Percentiles rank a stretch among this genome's conserved stretches.
These are phyloP conservation scores for Amanita fuliginea DNA, from an alignment of 768 basidiomycete species.

Conservation along the genomic window DNA sequence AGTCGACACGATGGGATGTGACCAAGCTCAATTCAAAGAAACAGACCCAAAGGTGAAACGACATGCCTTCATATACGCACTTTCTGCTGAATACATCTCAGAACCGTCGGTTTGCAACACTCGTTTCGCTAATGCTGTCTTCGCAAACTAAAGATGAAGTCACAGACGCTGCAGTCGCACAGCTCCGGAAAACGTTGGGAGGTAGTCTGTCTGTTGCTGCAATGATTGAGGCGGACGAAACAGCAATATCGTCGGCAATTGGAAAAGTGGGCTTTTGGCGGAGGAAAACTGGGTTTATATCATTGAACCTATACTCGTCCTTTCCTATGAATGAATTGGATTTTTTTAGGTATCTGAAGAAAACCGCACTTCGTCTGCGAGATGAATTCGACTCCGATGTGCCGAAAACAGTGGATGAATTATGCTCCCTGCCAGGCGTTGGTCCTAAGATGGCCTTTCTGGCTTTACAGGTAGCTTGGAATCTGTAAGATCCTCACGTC, in stretches of 20 bases:
- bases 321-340: neutral
- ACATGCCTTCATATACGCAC: neutral
- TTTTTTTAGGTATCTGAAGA: constrained; percentile 53
- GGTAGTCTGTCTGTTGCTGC: constrained; percentile 72
- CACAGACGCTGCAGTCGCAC: constrained; percentile 67
- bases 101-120: constrained; percentile 75
- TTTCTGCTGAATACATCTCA: constrained; percentile 16
- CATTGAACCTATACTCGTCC: neutral
- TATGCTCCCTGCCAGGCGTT: constrained; percentile 83
- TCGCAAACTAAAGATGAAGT: constrained; percentile 94
- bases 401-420: constrained; percentile 78
- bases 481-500: constrained; percentile 38
- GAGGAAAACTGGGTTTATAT: constrained; percentile 65
- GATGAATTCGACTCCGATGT: constrained; percentile 77
- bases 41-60: constrained; percentile 48
- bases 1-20: constrained; percentile 90
- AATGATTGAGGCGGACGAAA: constrained; percentile 50
- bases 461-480: constrained; percentile 75
- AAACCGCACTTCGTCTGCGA: constrained; percentile 55
- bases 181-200: constrained; percentile 63
- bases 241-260: constrained; percentile 63
- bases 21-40: constrained; percentile 54
- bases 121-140: constrained; percentile 90
- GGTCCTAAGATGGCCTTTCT: constrained; percentile 97
- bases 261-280: constrained; percentile 91